A percentile compares a stretch with the other conserved stretches of the same genome.
These are phyloP conservation scores for Dioscorea dumetorum DNA, from an alignment of 106 monocot genomes.

Conservation along the genomic window DNA sequence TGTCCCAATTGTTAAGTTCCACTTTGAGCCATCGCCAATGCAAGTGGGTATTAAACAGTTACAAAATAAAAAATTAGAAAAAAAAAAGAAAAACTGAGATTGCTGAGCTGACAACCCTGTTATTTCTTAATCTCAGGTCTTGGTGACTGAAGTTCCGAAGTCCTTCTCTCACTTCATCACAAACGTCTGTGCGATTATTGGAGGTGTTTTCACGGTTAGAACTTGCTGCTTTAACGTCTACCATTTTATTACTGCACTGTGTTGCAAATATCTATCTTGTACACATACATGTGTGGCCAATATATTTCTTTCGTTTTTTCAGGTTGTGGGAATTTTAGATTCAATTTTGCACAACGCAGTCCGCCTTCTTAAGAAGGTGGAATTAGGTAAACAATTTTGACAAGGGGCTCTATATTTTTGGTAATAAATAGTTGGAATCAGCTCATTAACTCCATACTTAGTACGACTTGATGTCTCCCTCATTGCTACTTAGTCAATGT, in stretches of 20 bases:
- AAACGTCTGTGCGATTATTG: slow-evolving; percentile 94
- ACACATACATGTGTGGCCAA: not conserved
- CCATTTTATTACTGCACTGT: not conserved
- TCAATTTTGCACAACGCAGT: slow-evolving; percentile 60
- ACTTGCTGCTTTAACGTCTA: not conserved
- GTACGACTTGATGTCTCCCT: too few species aligned
- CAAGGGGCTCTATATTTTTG: too few species aligned
- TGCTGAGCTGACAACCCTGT: not conserved
- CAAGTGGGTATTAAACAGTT: slow-evolving; percentile 32
- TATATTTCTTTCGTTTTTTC: slow-evolving; percentile 7
- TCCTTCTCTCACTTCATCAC: slow-evolving; percentile 96
- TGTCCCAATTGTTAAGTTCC: slow-evolving; percentile 84
- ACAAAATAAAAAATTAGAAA: not conserved
- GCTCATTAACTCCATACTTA: too few species aligned
- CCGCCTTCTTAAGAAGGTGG: slow-evolving; percentile 57
- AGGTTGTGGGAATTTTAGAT: slow-evolving; percentile 85
- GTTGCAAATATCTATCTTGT: not conserved
- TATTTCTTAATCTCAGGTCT: slow-evolving; percentile 47
- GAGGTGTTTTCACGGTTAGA: slow-evolving; percentile 91
- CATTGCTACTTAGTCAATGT: too few species aligned
- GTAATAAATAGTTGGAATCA: too few species aligned
- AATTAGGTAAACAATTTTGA: slow-evolving; percentile 54
- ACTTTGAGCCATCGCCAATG: slow-evolving; percentile 92
- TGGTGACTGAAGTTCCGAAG: slow-evolving; percentile 71
- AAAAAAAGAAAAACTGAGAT: not conserved